Base-by-base conservation (phyloP, 1,284 basidiomycete species). In the Wolfiporia cocos region DNA sequence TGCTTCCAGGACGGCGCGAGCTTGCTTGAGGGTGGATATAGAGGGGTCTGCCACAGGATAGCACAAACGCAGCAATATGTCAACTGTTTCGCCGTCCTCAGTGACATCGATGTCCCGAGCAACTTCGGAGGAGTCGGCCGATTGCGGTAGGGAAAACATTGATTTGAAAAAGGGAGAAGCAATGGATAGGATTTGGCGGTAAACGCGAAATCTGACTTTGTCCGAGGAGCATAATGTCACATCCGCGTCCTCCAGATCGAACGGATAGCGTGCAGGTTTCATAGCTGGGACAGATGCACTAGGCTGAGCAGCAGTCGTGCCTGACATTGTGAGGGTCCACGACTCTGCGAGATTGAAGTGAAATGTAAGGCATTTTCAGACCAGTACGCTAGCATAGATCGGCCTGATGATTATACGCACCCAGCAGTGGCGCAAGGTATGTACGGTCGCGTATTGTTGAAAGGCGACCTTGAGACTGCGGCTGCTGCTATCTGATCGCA, bases 71-170 rank as follows among this genome's bases (percentile, higher is more conserved):
- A 53, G 42, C 34, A 52, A 41, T 11, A 14, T 28, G 23, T 51
- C 45, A 17, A 55, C 19, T 10, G 48, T 48, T 14, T 31, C 23
- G 22, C 43, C 41, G 33, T 49, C 44, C 38, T 55, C 53, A 4
- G 39, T 18, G 6, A 55, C 37, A 9, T 36, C 39, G 20, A 51
- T 42, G 2, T 40, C 28, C 3, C 46, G 44, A 6, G 37, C 22
- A 9, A 14, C 29, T 10, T 49, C 47, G 11, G 11, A 4, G 12
- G 14, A 11, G 6, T 24, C 24, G 4, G 30, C 14, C 2, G 44
- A 46, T 38, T 54, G 53, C 7, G 50, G 50, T 0, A 52, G n/a
- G 4, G 26, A 30, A 40, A 57, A 46, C 52, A 52, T 51, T 15
- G 10, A 12, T 14, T 44, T 42, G 29, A 57, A 55, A 18, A 48